These are phyloP conservation scores for Verbascum thapsus DNA, from an alignment of 257 asterid genomes.

Conservation along the genomic window DNA sequence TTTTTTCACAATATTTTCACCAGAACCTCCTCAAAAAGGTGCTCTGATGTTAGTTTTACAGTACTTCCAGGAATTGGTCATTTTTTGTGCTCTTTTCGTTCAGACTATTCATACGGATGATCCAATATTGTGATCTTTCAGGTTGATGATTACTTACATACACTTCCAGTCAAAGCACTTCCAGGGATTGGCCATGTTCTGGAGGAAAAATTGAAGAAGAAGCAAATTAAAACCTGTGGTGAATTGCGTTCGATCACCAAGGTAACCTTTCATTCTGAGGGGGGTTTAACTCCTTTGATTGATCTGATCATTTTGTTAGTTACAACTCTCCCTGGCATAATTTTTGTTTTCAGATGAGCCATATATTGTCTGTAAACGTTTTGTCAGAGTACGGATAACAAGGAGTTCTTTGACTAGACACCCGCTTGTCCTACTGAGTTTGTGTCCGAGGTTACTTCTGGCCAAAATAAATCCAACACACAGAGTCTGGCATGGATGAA, in stretches of 20 bases:
- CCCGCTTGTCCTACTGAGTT: not conserved
- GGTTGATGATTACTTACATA: constrained; percentile 70
- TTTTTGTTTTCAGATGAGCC: not conserved
- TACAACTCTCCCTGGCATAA: not conserved
- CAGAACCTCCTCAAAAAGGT: constrained; percentile 17
- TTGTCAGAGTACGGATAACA: not conserved
- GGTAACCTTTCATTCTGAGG: constrained; percentile 41
- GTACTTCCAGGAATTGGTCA: constrained; percentile 19
- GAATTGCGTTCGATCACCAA: constrained; percentile 67
- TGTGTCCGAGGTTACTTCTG: not conserved
- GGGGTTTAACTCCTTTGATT: constrained; percentile 16
- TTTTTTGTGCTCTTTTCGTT: not conserved
- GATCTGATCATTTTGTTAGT: constrained; percentile 3
- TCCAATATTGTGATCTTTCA: constrained; percentile 36
- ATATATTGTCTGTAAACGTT: not conserved
- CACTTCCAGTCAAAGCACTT: constrained; percentile 92
- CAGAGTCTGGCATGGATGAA: too few relatives aligned
- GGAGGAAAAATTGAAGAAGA: constrained; percentile 73
- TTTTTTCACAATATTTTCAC: not conserved
- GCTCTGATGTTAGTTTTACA: constrained; percentile 12
- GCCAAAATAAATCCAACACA: too few relatives aligned
- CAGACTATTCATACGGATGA: not conserved
- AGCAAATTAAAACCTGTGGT: constrained; percentile 71
- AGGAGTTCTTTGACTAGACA: not conserved
- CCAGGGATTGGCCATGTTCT: constrained; percentile 91